Percentiles rank a stretch among this genome's conserved stretches.
Conservation (phyloP, 1,284 basidiomycete genomes). For the Leccinum angustisporum region DNA sequence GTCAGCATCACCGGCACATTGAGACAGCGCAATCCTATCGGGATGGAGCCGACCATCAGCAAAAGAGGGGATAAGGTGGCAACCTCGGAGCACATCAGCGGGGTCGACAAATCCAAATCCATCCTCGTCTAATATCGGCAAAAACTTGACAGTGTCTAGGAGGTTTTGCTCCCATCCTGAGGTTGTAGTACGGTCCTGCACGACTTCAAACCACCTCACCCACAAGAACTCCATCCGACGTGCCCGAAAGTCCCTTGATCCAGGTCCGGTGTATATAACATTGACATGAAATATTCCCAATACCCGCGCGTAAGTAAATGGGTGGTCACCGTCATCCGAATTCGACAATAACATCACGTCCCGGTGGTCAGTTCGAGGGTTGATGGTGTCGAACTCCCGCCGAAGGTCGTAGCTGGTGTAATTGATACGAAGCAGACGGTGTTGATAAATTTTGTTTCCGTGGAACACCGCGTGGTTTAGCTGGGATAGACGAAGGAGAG, state of each 20-base stretch:
- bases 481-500: neutral
- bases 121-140: neutral
- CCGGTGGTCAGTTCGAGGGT: neutral
- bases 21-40: too few species aligned
- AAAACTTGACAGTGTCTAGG: conserved; percentile 1
- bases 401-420: neutral
- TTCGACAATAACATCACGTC: neutral
- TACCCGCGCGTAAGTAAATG: neutral
- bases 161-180: neutral
- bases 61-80: too few species aligned
- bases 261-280: neutral
- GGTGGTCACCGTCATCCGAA: neutral
- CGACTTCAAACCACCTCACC: neutral
- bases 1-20: too few species aligned
- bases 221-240: neutral
- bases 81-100: too few species aligned
- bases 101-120: too few species aligned
- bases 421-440: neutral
- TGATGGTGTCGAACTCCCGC: neutral
- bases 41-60: too few species aligned
- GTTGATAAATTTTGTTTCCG: neutral
- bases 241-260: neutral
- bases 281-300: neutral
- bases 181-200: neutral
- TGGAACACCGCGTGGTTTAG: neutral